Percentiles rank a stretch among this genome's conserved stretches.
Conservation (phyloP, 2,329 filamentous ascomycete species). For the Aureobasidium sp. region DNA sequence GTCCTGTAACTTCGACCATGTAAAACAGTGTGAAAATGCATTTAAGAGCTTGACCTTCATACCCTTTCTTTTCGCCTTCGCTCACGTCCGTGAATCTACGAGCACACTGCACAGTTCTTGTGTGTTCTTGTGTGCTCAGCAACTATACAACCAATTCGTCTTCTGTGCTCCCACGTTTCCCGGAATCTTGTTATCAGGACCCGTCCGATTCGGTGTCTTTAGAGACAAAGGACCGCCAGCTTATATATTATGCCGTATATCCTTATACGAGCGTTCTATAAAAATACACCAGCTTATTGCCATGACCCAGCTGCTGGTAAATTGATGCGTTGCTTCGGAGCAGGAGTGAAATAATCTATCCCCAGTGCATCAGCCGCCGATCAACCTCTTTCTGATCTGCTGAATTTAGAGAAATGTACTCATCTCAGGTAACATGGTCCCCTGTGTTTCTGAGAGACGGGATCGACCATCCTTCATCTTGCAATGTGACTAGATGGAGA, state of each 20-base stretch:
- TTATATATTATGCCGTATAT: too few relatives aligned
- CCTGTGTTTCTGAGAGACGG: neutral
- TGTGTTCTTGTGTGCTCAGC: neutral
- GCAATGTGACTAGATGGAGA: neutral
- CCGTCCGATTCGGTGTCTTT: too few relatives aligned
- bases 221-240: too few relatives aligned
- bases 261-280: too few relatives aligned
- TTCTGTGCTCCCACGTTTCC: neutral
- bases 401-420: neutral
- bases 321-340: neutral
- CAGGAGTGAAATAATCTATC: neutral
- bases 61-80: neutral
- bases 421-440: neutral
- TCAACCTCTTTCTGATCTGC: neutral
- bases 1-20: conserved; percentile 26
- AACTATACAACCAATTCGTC: neutral
- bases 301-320: too few relatives aligned
- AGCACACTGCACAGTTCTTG: too few relatives aligned
- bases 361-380: neutral
- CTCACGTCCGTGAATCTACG: neutral
- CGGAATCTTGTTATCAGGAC: neutral
- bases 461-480: neutral
- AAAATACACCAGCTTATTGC: too few relatives aligned
- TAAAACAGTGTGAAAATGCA: conserved; percentile 10
- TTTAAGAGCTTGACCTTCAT: conserved; percentile 6